Base-by-base conservation (phyloP, 805 yeast genomes). In the Saccharomycopsis vini region DNA sequence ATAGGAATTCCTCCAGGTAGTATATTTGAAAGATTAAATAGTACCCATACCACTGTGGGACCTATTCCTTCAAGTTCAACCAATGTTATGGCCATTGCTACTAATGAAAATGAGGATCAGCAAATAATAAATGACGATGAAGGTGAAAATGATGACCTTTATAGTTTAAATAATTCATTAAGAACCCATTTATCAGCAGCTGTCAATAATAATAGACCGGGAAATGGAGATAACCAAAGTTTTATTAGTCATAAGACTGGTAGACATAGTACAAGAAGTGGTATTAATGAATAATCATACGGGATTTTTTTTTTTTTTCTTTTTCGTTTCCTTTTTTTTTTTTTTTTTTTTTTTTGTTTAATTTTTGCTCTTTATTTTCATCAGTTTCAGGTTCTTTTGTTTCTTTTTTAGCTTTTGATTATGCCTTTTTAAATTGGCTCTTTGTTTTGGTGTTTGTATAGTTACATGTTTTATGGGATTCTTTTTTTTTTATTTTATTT, bases 1-100 rank as follows among this genome's bases (percentile, higher is more conserved):
- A 34, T 49, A 6, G 52, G 52, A 5, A 49, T 49, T 15, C 52
- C 52, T 3, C 52, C 52, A 1, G 40, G 48, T 29, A 46, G 50
- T 35, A 39, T 49, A 9, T 46, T 49, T 13, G 52, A 49, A 31
- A 13, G 52, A 36, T 42, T 49, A 19, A 47, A 40, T 20, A 16
- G 26, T 24, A 12, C 10, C 12, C 29, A 26, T 26, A 7, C 29
- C 7, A 12, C 10, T 26, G 29, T 26, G 12, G 39, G 39, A 9
- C 15, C 39, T 7, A 9, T 15, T 22, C 13, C 20, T 18, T 6
- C 6, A 6, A 19, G 15, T 19, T 10, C 26, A 5, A 34, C 22
- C 12, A 34, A 34, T 36, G 15, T n/a, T n/a, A 15, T 7, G 12
- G 15, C 12, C 6, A 28, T 16, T 10, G 16, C 33, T n/a, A 37